Evolutionary conservation across 345 rosid genomes (phyloP).

Genomic region (Sonneratia caseolaris): DNA sequence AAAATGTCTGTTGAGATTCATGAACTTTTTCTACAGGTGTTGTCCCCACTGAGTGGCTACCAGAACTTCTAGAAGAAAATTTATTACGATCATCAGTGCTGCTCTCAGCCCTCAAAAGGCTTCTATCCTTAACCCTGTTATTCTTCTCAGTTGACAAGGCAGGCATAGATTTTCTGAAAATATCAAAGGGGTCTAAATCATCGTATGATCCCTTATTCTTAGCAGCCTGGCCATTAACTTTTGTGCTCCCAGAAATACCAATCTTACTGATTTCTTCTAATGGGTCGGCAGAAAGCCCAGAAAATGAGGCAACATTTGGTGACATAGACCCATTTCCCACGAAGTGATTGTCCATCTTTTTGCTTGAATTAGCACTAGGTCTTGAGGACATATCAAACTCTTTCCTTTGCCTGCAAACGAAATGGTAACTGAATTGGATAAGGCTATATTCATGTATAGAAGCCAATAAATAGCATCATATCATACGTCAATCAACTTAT

Average conservation of each 20-base stretch:
- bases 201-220: slow-evolving; percentile 14
- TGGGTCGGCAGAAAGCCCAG: slow-evolving; percentile 20
- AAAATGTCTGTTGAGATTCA: slow-evolving; percentile 21
- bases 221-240: slow-evolving; percentile 18
- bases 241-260: slow-evolving; percentile 22
- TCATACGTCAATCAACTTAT: too few species aligned
- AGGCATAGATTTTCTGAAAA: slow-evolving; percentile 17
- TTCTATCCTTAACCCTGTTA: slow-evolving; percentile 16
- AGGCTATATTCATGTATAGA: neutral
- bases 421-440: neutral
- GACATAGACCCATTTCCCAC: slow-evolving; percentile 21
- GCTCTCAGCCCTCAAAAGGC: slow-evolving; percentile 21
- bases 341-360: slow-evolving; percentile 26
- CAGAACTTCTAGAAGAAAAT: slow-evolving; percentile 19
- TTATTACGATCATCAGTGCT: slow-evolving; percentile 15
- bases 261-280: slow-evolving; percentile 25
- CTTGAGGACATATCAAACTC: slow-evolving; percentile 18
- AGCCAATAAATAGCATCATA: neutral
- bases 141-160: slow-evolving; percentile 17
- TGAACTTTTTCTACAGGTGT: slow-evolving; percentile 12
- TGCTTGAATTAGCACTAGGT: slow-evolving; percentile 18
- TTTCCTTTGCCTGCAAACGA: slow-evolving; percentile 23
- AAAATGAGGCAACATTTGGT: slow-evolving; percentile 21
- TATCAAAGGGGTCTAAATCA: slow-evolving; percentile 26
- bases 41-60: slow-evolving; percentile 10